Evolutionary conservation across 164 flowering plant genomes (phyloP).

Genomic region (Stephania yunnanensis): DNA sequence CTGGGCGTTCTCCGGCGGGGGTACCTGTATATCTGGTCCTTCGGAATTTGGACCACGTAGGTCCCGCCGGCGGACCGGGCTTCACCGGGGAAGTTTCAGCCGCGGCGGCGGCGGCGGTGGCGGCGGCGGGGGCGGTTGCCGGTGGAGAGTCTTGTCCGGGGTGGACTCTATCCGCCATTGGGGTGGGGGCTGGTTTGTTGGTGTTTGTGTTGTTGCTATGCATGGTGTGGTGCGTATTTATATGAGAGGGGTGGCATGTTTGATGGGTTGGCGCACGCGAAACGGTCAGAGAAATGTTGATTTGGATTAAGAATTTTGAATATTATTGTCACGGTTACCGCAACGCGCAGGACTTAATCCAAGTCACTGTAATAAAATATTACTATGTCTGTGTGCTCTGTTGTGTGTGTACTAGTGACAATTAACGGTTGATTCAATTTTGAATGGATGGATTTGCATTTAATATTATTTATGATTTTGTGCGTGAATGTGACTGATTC

Average conservation of each 20-base stretch:
- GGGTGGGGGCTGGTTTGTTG: not conserved
- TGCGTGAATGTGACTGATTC: too few species aligned
- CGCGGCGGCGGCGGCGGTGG: not conserved
- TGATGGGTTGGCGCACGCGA: not conserved
- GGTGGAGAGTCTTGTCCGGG: conserved; percentile 3
- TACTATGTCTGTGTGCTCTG: too few species aligned
- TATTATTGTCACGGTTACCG: not conserved
- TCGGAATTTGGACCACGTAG: conserved; percentile 79
- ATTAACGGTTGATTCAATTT: too few species aligned
- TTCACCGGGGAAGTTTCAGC: not conserved
- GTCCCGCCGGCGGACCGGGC: conserved; percentile 37
- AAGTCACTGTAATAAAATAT: not conserved
- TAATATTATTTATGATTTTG: too few species aligned
- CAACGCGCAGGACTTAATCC: not conserved
- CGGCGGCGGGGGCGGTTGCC: not conserved
- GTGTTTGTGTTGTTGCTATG: too few species aligned
- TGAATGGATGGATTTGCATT: too few species aligned
- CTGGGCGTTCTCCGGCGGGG: conserved; percentile 73
- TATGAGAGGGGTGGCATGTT: not conserved
- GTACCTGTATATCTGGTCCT: conserved; percentile 71
- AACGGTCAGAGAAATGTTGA: not conserved
- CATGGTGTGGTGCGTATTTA: too few species aligned
- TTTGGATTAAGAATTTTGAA: not conserved
- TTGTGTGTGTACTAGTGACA: too few species aligned
- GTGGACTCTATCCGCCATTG: conserved; percentile 11